Percentiles rank a stretch among this genome's conserved stretches.
phyloP scores from a whole-genome alignment of 1,284 basidiomycete genomes.

The Tylopilus orsonianus region DNA sequence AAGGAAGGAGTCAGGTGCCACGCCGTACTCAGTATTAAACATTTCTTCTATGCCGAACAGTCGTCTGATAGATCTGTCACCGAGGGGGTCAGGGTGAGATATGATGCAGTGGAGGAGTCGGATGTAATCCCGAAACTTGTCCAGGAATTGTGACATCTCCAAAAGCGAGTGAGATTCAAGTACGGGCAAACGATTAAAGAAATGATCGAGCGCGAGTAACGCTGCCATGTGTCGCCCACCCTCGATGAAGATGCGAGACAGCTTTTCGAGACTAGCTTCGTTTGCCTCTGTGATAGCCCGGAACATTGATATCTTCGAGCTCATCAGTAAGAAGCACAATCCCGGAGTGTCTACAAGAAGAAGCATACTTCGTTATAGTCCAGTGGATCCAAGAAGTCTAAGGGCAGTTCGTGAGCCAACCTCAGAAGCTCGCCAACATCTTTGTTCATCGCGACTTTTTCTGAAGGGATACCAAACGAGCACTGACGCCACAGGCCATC shows the following conservation, averaged over 20 bases:
- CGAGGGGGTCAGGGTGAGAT: slow-evolving; percentile 29
- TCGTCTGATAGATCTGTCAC: slow-evolving; percentile 25
- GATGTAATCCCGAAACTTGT: slow-evolving; percentile 38
- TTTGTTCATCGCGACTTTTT: slow-evolving; percentile 9
- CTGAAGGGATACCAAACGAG: slow-evolving; percentile 24
- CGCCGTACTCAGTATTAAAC: slow-evolving; percentile 28
- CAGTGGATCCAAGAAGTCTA: slow-evolving; percentile 12
- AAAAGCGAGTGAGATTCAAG: slow-evolving; percentile 17
- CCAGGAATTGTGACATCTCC: slow-evolving; percentile 34
- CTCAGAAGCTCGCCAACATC: slow-evolving; percentile 15
- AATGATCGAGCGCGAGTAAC: slow-evolving; percentile 29
- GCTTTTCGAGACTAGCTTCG: slow-evolving; percentile 5
- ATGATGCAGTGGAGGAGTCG: slow-evolving; percentile 35
- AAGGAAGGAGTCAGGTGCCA: slow-evolving; percentile 32
- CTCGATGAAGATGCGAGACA: slow-evolving; percentile 16
- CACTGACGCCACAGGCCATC: slow-evolving; percentile 26
- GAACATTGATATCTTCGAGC: slow-evolving; percentile 27
- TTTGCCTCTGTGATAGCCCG: slow-evolving; percentile 21
- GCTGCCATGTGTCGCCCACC: slow-evolving; percentile 9
- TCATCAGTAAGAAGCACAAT: not conserved
- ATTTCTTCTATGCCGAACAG: slow-evolving; percentile 41
- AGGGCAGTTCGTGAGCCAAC: slow-evolving; percentile 20
- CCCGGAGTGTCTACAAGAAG: not conserved
- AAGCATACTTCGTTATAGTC: slow-evolving; percentile 19
- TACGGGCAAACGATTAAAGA: slow-evolving; percentile 18